Evolutionary conservation across 208 protist genomes (phyloP), one percentile per base, ranked within the genome.

Genomic region (Kentomonas sorsogonicus): DNA sequence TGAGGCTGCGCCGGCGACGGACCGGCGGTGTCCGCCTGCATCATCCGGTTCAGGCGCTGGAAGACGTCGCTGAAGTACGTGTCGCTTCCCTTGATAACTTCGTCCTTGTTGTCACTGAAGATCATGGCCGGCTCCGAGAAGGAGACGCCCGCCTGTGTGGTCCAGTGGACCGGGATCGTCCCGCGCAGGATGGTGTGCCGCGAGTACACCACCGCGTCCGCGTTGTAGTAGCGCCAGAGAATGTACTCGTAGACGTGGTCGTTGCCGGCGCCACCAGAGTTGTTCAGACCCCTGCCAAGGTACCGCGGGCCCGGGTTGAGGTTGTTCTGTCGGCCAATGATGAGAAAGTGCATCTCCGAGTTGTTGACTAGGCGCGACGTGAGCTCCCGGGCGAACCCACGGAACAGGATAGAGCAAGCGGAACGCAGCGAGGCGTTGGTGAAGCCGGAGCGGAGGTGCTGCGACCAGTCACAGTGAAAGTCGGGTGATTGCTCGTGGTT

Each of bases 241-340:
- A 91, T 58, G 59, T 86, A 89, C 59, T 94, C 88, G 63, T 94
- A 94, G 54, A 76, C 66, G 62, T 94, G 82, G 27, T 94, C 88
- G 54, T 94, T 94, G 48, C 88, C 88, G n/a, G 70, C 81, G 0
- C 76, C 88, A 52, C 83, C 78, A 22, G 53, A 66, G 1, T 54
- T 70, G 62, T 94, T 94, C 0, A 94, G 76, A 9, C 88, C 88
- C 13, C 88, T 69, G 25, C 88, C 81, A 34, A 86, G 63, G 55
- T 90, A 94, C 4, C 88, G 73, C 2, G 88, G 88, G 0, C 83
- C 88, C 0, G 88, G 88, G 63, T 94, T 94, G 20, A 81, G 45
- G 61, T 86, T 72, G 58, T 77, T 91, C 57, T 94, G 83, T 10
- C 79, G 53, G 11, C 88, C 88, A 7, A 89, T 41, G 0, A 94